Evolutionary conservation across 495 filamentous ascomycete genomes (phyloP).

Genomic region (Neurospora cerealis): DNA sequence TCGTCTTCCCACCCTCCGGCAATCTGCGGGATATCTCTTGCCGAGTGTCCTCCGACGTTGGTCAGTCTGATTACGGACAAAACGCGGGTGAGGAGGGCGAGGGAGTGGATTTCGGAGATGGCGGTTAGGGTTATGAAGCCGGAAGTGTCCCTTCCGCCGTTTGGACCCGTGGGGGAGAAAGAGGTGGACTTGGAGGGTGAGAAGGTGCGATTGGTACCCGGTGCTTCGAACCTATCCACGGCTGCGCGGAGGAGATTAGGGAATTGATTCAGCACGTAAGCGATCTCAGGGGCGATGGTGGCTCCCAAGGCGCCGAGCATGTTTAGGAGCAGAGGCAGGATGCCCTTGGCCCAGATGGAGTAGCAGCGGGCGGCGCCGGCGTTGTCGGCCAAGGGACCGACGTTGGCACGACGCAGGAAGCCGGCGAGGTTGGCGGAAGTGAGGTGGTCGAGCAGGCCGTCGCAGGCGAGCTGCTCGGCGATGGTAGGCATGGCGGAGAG

Average conservation of each 20-base stretch:
- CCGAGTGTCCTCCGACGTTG: conserved; percentile 24
- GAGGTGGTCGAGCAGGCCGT: conserved; percentile 68
- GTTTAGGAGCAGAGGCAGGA: conserved; percentile 86
- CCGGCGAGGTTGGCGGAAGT: conserved; percentile 65
- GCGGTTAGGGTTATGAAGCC: conserved; percentile 55
- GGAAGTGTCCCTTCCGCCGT: too few species aligned
- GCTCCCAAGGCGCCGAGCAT: conserved; percentile 71
- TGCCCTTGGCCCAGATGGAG: conserved; percentile 76
- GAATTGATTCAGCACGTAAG: conserved; percentile 78
- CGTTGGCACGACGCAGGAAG: conserved; percentile 56
- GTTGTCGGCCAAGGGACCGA: conserved; percentile 54
- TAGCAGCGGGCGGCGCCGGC: conserved; percentile 53
- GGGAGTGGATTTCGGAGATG: conserved; percentile 63
- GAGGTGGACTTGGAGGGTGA: not conserved
- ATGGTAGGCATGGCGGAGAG: conserved; percentile 71
- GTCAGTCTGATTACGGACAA: conserved; percentile 50
- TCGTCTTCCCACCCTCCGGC: conserved; percentile 56
- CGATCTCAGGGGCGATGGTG: conserved; percentile 70
- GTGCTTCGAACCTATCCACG: conserved; percentile 48
- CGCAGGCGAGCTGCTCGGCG: conserved; percentile 81
- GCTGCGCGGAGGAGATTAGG: conserved; percentile 58
- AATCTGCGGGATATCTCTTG: conserved; percentile 52
- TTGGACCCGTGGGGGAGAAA: too few species aligned
- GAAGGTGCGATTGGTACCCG: conserved; percentile 34
- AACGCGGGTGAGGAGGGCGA: conserved; percentile 62